Base-by-base conservation (phyloP, 805 yeast genomes). In the Wickerhamomyces subpelliculosus region DNA sequence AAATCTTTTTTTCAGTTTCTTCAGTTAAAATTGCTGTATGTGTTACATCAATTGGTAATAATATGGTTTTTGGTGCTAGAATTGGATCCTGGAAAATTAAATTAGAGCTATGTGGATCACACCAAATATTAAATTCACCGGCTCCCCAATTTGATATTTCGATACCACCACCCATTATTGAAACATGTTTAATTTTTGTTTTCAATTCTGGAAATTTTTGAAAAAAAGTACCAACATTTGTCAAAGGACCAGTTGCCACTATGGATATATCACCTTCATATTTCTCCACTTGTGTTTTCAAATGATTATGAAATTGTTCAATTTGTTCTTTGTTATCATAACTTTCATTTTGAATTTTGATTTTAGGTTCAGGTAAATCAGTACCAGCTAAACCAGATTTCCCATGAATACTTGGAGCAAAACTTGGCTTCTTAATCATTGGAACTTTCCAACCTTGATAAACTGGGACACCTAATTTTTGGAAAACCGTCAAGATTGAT, bases 331-430 rank as follows among this genome's bases (percentile, higher is more conserved):
- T 69, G 3, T 61, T 47, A 29, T 73, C 72, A 38, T 53, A n/a
- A n/a, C n/a, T 51, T 21, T 55, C 57, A 24, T 61, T 59, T 30
- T 46, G 54, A 10, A 60, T 47, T 4, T 45, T 43, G 26, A 62
- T 52, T 0, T 48, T 49, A 0, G 87, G 73, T 13, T 42, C 45
- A 2, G 84, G 81, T 4, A 87, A 68, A 23, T 80, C 59, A 0
- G 84, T 75, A n/a, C 93, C 95, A 34, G 85, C 90, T 18, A 87
- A 61, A 0, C 96, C 96, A 2, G 80, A 64, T 26, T 58, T 62
- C 1, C 96, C 95, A 51, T 84, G 94, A 19, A 83, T 74, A 34
- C 74, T 72, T 6, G 76, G 71, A 4, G 93, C 86, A 47, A 58
- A 64, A 17, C 60, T 57, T 0, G 78, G 70, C 7, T 61, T 59